Evolutionary conservation across 345 rosid species (phyloP).

Genomic region (Eutrema japonicum): DNA sequence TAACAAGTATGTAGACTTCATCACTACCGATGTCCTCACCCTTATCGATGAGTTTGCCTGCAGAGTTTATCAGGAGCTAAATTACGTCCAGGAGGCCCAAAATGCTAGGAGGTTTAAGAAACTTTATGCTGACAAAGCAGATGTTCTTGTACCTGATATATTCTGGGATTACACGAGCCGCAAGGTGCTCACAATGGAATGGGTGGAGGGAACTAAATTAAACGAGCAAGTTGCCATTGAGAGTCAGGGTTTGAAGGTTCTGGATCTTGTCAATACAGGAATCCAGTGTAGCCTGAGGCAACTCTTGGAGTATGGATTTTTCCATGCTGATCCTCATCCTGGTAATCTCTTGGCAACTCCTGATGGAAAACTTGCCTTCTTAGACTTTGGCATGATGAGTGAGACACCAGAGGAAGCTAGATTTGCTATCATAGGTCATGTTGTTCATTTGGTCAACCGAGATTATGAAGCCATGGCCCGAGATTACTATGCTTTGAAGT

Average conservation of each 20-base stretch:
- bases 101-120: conserved; percentile 92
- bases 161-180: conserved; percentile 94
- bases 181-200: conserved; percentile 93
- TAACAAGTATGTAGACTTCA: conserved; percentile 74
- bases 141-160: conserved; percentile 95
- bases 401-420: conserved; percentile 99
- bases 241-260: conserved; percentile 90
- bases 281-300: conserved; percentile 97
- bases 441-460: conserved; percentile 92
- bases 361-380: conserved; percentile 96
- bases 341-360: conserved; percentile 98
- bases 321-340: conserved; percentile 99
- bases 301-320: conserved; percentile 91
- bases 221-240: conserved; percentile 91
- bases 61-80: conserved; percentile 94
- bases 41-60: conserved; percentile 90
- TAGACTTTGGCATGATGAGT: conserved; percentile 99
- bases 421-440: conserved; percentile 89
- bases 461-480: conserved; percentile 99
- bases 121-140: conserved; percentile 91
- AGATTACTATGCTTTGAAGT: conserved; percentile 87
- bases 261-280: conserved; percentile 92
- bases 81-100: conserved; percentile 97
- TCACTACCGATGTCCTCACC: conserved; percentile 81
- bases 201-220: conserved; percentile 93